These are phyloP conservation scores for Mucuna pruriens DNA, from an alignment of 306 rosid species.

Conservation along the genomic window DNA sequence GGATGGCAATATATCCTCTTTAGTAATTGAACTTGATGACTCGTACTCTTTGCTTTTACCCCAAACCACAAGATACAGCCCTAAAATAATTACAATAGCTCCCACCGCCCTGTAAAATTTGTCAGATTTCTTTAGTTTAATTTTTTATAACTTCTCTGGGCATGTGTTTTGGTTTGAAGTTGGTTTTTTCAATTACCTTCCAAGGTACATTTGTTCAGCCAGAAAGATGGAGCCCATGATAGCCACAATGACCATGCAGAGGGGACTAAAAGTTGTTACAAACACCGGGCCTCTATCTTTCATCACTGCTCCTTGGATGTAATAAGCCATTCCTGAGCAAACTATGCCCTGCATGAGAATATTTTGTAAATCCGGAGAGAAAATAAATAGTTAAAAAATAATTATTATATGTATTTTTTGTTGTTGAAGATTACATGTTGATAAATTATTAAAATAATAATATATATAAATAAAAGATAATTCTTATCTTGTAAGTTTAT, in stretches of 20 bases:
- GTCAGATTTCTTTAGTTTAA: conserved; percentile 1
- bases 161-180: conserved; percentile 4
- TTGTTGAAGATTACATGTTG: no score
- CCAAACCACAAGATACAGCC: conserved; percentile 88
- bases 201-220: conserved; percentile 67
- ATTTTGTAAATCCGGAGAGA: background rate
- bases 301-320: conserved; percentile 93
- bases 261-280: conserved; percentile 86
- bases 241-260: conserved; percentile 90
- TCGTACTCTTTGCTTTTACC: conserved; percentile 77
- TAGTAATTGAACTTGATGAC: conserved; percentile 20
- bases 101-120: conserved; percentile 70
- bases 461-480: no score
- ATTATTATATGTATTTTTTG: background rate
- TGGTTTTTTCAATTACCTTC: conserved; percentile 62
- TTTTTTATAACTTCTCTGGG: background rate
- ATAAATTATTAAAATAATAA: no score
- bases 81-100: conserved; percentile 65
- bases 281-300: conserved; percentile 88
- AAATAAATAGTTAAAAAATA: background rate
- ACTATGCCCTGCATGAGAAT: conserved; percentile 76
- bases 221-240: conserved; percentile 71
- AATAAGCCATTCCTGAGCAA: conserved; percentile 90
- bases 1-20: conserved; percentile 42
- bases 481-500: no score